Conservation (phyloP, 192 early-diverging fungal genomes). For the Linnemannia zychae region DNA sequence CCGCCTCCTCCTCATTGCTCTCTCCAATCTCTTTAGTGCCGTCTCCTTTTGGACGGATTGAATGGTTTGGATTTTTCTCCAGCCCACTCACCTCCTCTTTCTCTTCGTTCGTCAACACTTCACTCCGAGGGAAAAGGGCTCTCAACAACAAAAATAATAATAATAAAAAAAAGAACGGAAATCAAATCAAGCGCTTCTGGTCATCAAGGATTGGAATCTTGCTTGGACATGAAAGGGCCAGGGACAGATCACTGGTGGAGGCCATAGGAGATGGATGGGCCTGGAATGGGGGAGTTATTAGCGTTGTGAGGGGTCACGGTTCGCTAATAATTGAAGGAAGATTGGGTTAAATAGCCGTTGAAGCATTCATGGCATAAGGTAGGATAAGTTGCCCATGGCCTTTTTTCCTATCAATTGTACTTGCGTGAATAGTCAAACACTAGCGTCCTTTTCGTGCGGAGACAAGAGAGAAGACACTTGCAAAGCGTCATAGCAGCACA, state of each 20-base stretch:
- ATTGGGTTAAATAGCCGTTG: not conserved
- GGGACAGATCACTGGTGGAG: too few relatives aligned
- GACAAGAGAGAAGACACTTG: not conserved
- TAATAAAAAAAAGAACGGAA: not conserved
- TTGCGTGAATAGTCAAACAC: not conserved
- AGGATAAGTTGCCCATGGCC: too few relatives aligned
- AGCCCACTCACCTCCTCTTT: not conserved
- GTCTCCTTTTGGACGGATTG: not conserved
- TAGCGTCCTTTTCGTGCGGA: not conserved
- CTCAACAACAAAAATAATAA: not conserved
- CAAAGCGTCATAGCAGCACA: not conserved
- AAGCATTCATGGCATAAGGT: not conserved
- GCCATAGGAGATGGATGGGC: not conserved
- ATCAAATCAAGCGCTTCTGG: not conserved
- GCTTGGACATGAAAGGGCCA: not conserved
- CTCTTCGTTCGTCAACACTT: constrained; percentile 1
- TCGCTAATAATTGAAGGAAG: not conserved
- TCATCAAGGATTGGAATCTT: not conserved
- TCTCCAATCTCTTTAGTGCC: not conserved
- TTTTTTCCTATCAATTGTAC: not conserved
- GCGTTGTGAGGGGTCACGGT: not conserved
- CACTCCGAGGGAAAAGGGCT: constrained; percentile 3
- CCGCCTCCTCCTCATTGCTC: not conserved
- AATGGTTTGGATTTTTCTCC: not conserved
- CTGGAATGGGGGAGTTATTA: not conserved